Base-by-base conservation (phyloP, 75 land plant species). In the Picea sitchensis region DNA sequence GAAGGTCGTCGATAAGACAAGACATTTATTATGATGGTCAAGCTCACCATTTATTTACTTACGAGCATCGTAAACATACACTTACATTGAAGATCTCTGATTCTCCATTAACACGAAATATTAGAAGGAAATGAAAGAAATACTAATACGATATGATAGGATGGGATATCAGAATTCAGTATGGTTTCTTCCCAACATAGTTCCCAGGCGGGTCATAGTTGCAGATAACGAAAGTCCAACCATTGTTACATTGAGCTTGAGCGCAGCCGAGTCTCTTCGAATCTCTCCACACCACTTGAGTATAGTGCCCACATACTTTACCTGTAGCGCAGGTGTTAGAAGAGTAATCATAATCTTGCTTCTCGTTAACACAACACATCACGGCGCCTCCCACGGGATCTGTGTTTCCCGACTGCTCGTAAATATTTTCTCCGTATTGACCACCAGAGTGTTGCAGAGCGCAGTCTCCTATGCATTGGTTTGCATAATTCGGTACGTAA, bases 341-440 rank as follows among this genome's bases (percentile, higher is more conserved):
- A 12, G n/a, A n/a, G 71, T 85, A 68, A 62, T 88, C 61, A 51
- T 85, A 88, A 77, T 85, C 15, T 14, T 63, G 65, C 79, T 88
- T 82, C 76, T 88, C 90, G 1, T 23, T 63, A 4, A 80, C 79
- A 87, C 90, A 88, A 18, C 73, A 23, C 2, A 11, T 38, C 23
- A 83, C 83, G 14, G 88, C 86, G 0, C 81, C 86, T 14, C 56
- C 81, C 0, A 73, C 62, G 1, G 82, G 78, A 2, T 32, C 47
- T 56, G 77, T 61, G 0, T 14, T 8, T n/a, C 80, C 81, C 4
- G 20, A n/a, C 4, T 85, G 81, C 73, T 58, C 59, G 38, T 71
- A 87, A 15, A 88, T 32, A 68, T 88, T 88, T 75, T 88, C 90
- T 12, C 90, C 90, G 14, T 88, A 88, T 3, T 77, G 84, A 5